A percentile compares a stretch with the other conserved stretches of the same genome.
phyloP scores from a whole-genome alignment of 768 basidiomycete species.

The Mycena crocata region DNA sequence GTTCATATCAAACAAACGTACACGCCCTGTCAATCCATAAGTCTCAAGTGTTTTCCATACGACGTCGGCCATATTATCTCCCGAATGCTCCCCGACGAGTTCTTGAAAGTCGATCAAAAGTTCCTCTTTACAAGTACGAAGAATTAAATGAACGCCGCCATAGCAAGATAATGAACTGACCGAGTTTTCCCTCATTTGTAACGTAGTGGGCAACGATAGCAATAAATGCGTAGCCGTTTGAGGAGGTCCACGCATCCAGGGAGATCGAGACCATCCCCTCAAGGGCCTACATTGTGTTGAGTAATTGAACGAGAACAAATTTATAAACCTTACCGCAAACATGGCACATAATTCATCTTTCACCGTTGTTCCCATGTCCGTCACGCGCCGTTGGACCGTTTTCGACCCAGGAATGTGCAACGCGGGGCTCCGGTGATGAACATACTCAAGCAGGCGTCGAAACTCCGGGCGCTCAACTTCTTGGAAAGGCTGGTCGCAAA shows the following conservation, averaged over 20 bases:
- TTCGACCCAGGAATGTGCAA: not conserved
- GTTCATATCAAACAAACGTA: slow-evolving; percentile 16
- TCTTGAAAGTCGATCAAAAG: slow-evolving; percentile 51
- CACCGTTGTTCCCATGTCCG: too few species aligned
- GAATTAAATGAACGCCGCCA: not conserved
- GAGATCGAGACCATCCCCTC: slow-evolving; percentile 1
- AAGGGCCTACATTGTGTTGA: not conserved
- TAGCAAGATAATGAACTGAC: not conserved
- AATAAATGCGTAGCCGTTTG: slow-evolving; percentile 25
- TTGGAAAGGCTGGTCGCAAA: slow-evolving; percentile 16
- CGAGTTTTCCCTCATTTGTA: slow-evolving; percentile 20
- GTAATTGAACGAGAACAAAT: not conserved
- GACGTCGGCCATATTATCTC: slow-evolving; percentile 49
- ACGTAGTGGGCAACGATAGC: slow-evolving; percentile 28
- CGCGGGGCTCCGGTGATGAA: not conserved
- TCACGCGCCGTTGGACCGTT: too few species aligned
- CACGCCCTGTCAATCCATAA: slow-evolving; percentile 39
- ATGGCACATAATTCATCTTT: too few species aligned
- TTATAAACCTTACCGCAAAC: not conserved
- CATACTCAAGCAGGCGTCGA: not conserved
- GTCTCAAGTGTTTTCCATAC: slow-evolving; percentile 43
- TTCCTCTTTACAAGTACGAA: slow-evolving; percentile 41
- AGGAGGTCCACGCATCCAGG: slow-evolving; percentile 29
- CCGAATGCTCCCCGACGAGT: slow-evolving; percentile 46
- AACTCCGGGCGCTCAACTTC: slow-evolving; percentile 13